A percentile compares a stretch with the other conserved stretches of the same genome.
These are phyloP conservation scores for Chernovozyma sophiae-reginae DNA, from an alignment of 1,139 yeast species.

Conservation along the genomic window DNA sequence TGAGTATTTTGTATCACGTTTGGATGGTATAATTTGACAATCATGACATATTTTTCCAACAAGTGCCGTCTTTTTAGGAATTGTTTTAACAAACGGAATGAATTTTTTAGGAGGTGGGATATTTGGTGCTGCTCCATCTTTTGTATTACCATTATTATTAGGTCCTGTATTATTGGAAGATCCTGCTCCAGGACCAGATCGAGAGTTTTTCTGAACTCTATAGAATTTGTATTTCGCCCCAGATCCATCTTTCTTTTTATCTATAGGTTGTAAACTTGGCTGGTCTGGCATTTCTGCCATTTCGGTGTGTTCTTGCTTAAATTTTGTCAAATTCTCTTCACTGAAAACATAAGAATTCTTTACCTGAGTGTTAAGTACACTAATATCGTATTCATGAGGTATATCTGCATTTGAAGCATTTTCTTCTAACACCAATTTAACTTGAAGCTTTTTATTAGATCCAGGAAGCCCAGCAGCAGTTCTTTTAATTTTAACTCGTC, in stretches of 20 bases:
- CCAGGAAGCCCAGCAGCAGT: slow-evolving; percentile 7
- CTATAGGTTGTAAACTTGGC: slow-evolving; percentile 35
- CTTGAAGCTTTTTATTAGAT: slow-evolving; percentile 40
- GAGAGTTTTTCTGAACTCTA: slow-evolving; percentile 23
- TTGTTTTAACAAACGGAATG: slow-evolving; percentile 73
- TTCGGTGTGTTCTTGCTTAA: slow-evolving; percentile 55
- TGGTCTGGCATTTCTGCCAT: slow-evolving; percentile 47
- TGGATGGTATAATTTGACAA: slow-evolving; percentile 80
- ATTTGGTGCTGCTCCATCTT: slow-evolving; percentile 13
- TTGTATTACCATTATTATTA: slow-evolving; percentile 12
- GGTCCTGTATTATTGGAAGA: slow-evolving; percentile 2
- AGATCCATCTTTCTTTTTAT: slow-evolving; percentile 28
- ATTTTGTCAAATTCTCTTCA: slow-evolving; percentile 75
- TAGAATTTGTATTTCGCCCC: slow-evolving; percentile 26
- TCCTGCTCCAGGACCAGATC: slow-evolving; percentile 7
- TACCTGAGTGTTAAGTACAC: slow-evolving; percentile 72
- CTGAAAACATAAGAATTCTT: slow-evolving; percentile 86
- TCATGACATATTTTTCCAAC: slow-evolving; percentile 91
- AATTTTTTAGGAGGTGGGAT: slow-evolving; percentile 33
- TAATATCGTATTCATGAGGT: slow-evolving; percentile 82
- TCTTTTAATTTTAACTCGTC: slow-evolving; percentile 70
- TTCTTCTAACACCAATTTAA: slow-evolving; percentile 54
- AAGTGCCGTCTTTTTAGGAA: slow-evolving; percentile 80
- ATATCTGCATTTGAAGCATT: slow-evolving; percentile 40
- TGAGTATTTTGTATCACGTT: slow-evolving; percentile 64